phyloP scores from a whole-genome alignment of 2,329 filamentous ascomycete genomes.

The Xylariaceae sp. region DNA sequence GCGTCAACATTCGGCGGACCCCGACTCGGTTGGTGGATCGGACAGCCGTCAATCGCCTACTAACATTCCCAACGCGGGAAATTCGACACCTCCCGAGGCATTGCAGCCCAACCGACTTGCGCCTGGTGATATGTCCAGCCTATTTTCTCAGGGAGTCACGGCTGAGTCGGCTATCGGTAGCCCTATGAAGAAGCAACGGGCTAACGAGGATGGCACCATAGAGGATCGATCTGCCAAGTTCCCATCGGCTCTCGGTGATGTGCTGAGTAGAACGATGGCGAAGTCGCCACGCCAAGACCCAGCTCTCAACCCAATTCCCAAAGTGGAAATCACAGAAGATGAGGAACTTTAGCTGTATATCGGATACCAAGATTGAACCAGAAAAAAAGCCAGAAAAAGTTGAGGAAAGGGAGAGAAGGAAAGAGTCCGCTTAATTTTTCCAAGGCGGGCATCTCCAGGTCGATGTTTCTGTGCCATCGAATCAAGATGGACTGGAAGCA shows the following conservation, averaged over 20 bases:
- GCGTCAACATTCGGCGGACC: conserved; percentile 72
- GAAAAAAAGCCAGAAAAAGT: background rate
- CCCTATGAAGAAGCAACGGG: conserved; percentile 71
- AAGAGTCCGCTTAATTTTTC: background rate
- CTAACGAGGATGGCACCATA: conserved; percentile 52
- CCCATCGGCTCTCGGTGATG: conserved; percentile 40
- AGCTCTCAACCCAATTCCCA: conserved; percentile 13
- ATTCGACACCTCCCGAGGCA: conserved; percentile 41
- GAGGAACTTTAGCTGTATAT: conserved; percentile 29
- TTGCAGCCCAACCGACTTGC: conserved; percentile 32
- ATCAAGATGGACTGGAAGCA: background rate
- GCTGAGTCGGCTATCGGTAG: conserved; percentile 57
- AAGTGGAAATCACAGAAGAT: conserved; percentile 27
- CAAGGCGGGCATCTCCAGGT: background rate
- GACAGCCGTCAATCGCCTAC: conserved; percentile 45
- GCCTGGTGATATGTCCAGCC: conserved; percentile 34
- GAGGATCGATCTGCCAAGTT: conserved; percentile 38
- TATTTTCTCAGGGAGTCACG: conserved; percentile 43
- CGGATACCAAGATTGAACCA: background rate
- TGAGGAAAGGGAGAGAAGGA: background rate
- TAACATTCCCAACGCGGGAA: conserved; percentile 38
- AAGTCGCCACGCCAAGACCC: conserved; percentile 26
- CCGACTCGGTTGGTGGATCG: conserved; percentile 45
- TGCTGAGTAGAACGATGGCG: conserved; percentile 35
- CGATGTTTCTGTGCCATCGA: no score